phyloP scores from a whole-genome alignment of 306 rosid species.

The Macrotyloma uniflorum region DNA sequence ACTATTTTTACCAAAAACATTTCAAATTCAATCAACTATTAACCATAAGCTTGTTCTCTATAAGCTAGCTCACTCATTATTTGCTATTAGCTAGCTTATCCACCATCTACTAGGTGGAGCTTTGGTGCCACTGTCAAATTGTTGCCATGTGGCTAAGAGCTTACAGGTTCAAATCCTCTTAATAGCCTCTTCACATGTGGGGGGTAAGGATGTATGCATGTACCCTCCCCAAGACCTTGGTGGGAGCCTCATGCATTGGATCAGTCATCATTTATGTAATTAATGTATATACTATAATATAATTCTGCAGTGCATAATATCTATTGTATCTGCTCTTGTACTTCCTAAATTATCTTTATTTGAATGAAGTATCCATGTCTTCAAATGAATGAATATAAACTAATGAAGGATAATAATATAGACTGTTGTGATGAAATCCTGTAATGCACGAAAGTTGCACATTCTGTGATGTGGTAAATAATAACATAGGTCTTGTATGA shows the following conservation, averaged over 20 bases:
- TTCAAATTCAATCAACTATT: not conserved
- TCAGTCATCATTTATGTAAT: not conserved
- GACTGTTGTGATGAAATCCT: not conserved
- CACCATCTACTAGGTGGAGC: not conserved
- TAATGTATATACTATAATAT: not conserved
- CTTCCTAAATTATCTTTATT: not conserved
- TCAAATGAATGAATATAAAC: conserved; percentile 10
- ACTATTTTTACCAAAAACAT: not conserved
- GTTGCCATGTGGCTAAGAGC: not conserved
- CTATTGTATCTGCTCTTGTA: conserved; percentile 8
- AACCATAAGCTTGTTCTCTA: too few relatives aligned
- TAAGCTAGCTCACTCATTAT: too few relatives aligned
- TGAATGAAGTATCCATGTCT: conserved; percentile 10
- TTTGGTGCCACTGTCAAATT: not conserved
- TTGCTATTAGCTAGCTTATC: not conserved
- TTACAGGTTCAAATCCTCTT: not conserved
- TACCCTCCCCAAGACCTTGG: not conserved
- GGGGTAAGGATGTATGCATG: not conserved
- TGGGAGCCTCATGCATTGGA: not conserved
- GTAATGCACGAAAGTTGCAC: not conserved
- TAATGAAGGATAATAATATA: not conserved
- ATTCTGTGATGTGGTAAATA: not conserved
- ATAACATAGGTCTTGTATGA: not conserved
- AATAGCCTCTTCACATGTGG: not conserved
- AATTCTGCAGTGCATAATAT: conserved; percentile 20